Conservation (phyloP, 1,139 yeast genomes). For the Diutina pseudorugosa region DNA sequence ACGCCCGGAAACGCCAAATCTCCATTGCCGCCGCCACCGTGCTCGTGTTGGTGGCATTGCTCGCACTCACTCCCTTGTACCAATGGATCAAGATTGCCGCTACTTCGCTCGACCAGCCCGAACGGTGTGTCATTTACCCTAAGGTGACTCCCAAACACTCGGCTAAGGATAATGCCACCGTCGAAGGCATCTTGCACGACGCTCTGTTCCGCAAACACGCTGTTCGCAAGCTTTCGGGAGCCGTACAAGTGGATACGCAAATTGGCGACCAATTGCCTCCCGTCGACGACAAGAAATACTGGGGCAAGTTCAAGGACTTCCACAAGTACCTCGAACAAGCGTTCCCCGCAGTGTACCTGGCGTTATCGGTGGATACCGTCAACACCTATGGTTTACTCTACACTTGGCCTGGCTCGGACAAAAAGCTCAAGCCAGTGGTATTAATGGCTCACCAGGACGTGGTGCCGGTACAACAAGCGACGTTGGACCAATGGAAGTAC, state of each 20-base stretch:
- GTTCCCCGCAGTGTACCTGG: constrained; percentile 8
- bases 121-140: neutral
- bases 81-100: neutral
- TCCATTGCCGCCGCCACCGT: neutral
- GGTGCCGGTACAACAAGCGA: neutral
- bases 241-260: constrained; percentile 1
- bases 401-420: neutral
- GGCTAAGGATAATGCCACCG: neutral
- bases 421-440: neutral
- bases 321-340: constrained; percentile 9
- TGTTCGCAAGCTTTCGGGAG: constrained; percentile 3
- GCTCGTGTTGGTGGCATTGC: neutral
- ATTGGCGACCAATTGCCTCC: neutral
- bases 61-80: neutral
- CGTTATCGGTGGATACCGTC: constrained; percentile 7
- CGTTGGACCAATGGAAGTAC: neutral
- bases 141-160: neutral
- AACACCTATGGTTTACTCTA: constrained; percentile 1
- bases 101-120: neutral
- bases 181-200: neutral
- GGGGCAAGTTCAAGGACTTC: constrained; percentile 8
- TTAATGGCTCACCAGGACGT: constrained; percentile 2
- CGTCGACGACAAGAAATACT: constrained; percentile 36
- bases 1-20: neutral
- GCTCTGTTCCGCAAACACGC: neutral